Base-by-base conservation (phyloP, 1,284 basidiomycete genomes). In the Ustilago esculenta region DNA sequence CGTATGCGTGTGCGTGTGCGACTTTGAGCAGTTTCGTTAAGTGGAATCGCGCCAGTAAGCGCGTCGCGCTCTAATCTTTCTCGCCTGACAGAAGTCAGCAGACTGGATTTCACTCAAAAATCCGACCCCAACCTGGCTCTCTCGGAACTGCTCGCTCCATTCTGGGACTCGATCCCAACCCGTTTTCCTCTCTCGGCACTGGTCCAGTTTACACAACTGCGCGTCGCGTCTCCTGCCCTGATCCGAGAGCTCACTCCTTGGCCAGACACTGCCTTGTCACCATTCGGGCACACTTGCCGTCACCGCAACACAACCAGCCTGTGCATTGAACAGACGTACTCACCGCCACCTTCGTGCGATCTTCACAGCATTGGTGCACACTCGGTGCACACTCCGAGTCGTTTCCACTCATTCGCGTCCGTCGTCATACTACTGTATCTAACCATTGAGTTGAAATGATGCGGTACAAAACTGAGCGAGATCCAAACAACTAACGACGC, bases 31-130 rank as follows among this genome's bases (percentile, higher is more conserved):
- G 17, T 41, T 8, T 17, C 5, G 23, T 46, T 51, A 59, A 60
- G 57, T 55, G 48, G 52, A 17, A 52, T 43, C 64, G 57, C 64
- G 64, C 51, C 51, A 42, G 37, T 35, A 29, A 44, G 57, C 57
- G 52, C 56, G 64, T 57, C 64, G 64, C 64, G 64, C 56, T 29
- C 23, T 35, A 10, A 11, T 25, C 24, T 29, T 33, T 24, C 27
- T 15, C 18, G 9, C 21, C 27, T 14, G 9, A 17, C 9, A 15
- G 36, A 43, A 27, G 30, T 36, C 35, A 45, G 42, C 49, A 52
- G 41, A 27, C 14, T 35, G 20, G 14, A n/a, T n/a, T n/a, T n/a
- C n/a, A n/a, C n/a, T n/a, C n/a, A n/a, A n/a, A n/a, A n/a, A n/a
- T n/a, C n/a, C n/a, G n/a, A n/a, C n/a, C n/a, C n/a, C n/a, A n/a